phyloP scores from a whole-genome alignment of 306 rosid genomes.

The Alnus rubra region DNA sequence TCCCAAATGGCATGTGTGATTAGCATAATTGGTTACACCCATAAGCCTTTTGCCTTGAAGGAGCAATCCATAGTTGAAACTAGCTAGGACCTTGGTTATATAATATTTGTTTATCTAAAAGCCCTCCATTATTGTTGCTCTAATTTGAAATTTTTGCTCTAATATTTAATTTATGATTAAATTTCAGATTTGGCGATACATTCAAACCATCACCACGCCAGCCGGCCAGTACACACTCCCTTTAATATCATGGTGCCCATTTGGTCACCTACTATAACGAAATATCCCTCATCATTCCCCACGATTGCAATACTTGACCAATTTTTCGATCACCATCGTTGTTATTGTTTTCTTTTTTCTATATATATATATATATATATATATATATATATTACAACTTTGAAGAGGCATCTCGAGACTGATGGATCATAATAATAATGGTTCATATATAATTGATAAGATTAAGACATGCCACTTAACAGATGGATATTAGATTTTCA shows the following conservation, averaged over 20 bases:
- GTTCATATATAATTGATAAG: too few species aligned
- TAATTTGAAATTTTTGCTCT: background rate
- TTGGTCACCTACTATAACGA: conserved; percentile 46
- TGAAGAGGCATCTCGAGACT: too few species aligned
- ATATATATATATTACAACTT: background rate
- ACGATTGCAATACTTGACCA: background rate
- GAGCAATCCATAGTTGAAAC: background rate
- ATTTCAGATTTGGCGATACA: conserved; percentile 5
- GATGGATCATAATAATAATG: too few species aligned
- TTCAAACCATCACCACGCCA: background rate
- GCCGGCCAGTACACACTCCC: background rate
- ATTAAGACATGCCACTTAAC: too few species aligned
- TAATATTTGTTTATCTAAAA: background rate
- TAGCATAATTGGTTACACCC: conserved; percentile 29
- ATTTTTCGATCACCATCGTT: too few species aligned
- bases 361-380: background rate
- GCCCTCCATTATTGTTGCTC: conserved; percentile 13
- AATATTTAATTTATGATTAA: background rate
- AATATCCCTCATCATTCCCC: conserved; percentile 21
- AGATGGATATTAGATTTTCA: too few species aligned
- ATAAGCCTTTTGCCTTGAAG: conserved; percentile 6
- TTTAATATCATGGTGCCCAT: conserved; percentile 17
- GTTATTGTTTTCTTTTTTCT: background rate
- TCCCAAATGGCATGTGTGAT: conserved; percentile 31
- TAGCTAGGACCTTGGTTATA: background rate